Percentiles rank a stretch among this genome's conserved stretches.
Evolutionary conservation across 768 basidiomycete genomes (phyloP).

Genomic region (Cystofilobasidium capitatum): DNA sequence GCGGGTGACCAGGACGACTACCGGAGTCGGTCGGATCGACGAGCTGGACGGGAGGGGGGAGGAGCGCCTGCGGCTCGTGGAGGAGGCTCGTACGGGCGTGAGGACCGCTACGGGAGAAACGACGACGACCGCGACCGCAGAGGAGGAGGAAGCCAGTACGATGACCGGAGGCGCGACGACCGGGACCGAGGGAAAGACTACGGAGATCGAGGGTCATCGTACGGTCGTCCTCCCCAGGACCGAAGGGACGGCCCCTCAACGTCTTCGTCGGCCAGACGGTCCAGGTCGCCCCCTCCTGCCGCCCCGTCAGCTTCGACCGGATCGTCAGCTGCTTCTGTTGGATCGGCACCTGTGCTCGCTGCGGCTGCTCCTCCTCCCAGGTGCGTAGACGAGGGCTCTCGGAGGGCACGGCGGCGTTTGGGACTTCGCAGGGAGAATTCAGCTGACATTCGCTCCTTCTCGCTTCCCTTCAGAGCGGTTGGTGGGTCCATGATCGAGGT

Average conservation of each 20-base stretch:
- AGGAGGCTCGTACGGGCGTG: slow-evolving; percentile 27
- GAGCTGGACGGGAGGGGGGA: slow-evolving; percentile 31
- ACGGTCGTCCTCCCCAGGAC: background rate
- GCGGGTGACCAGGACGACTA: slow-evolving; percentile 31
- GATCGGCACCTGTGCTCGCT: background rate
- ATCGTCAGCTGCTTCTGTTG: background rate
- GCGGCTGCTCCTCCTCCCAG: slow-evolving; percentile 9
- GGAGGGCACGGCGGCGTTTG: background rate
- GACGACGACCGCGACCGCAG: slow-evolving; percentile 25
- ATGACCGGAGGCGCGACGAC: slow-evolving; percentile 13
- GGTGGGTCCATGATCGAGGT: slow-evolving; percentile 47
- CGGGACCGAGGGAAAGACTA: background rate
- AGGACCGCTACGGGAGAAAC: slow-evolving; percentile 14
- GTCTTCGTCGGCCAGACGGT: slow-evolving; percentile 7
- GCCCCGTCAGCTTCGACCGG: background rate
- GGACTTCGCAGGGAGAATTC: background rate
- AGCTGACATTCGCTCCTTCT: background rate
- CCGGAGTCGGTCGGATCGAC: slow-evolving; percentile 31
- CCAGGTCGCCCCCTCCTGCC: background rate
- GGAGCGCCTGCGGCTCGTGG: slow-evolving; percentile 26
- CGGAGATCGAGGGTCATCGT: slow-evolving; percentile 6
- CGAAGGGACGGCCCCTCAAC: slow-evolving; percentile 1
- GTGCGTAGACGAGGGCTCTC: background rate
- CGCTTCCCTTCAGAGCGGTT: slow-evolving; percentile 17
- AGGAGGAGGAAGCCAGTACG: background rate